These are phyloP conservation scores for Abrus pulchellus DNA, from an alignment of 306 rosid genomes.

Conservation along the genomic window DNA sequence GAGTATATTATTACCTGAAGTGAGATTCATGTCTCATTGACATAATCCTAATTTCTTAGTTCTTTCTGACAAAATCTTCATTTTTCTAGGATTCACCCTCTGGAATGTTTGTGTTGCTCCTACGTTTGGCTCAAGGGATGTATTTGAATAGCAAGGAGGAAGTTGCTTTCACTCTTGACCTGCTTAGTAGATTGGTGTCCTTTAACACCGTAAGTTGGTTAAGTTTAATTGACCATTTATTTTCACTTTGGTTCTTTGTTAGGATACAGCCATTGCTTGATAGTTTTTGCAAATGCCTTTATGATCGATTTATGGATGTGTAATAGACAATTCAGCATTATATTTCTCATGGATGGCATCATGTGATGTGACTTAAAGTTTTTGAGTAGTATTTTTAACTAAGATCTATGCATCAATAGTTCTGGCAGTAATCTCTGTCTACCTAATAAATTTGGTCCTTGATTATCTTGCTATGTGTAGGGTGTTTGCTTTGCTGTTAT, in stretches of 20 bases:
- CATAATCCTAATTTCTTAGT: slow-evolving; percentile 38
- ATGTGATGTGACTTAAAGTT: slow-evolving; percentile 12
- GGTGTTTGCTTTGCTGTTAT: slow-evolving; percentile 77
- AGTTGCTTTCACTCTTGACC: slow-evolving; percentile 75
- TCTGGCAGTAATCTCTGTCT: slow-evolving; percentile 30
- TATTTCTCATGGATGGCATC: slow-evolving; percentile 38
- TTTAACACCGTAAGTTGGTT: slow-evolving; percentile 73
- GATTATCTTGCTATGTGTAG: slow-evolving; percentile 54
- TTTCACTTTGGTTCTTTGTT: slow-evolving; percentile 31
- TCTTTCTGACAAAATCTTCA: slow-evolving; percentile 46
- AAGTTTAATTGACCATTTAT: slow-evolving; percentile 46
- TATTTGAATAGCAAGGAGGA: slow-evolving; percentile 69
- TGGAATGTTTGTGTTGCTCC: slow-evolving; percentile 78
- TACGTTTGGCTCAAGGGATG: slow-evolving; percentile 80
- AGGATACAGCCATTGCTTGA: slow-evolving; percentile 16
- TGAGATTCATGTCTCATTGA: slow-evolving; percentile 36
- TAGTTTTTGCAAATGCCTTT: slow-evolving; percentile 21
- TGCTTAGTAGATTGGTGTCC: slow-evolving; percentile 81
- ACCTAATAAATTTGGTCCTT: slow-evolving; percentile 28
- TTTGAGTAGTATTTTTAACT: slow-evolving; percentile 21
- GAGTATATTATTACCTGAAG: slow-evolving; percentile 24
- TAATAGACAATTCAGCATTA: background rate
- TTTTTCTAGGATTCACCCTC: slow-evolving; percentile 73
- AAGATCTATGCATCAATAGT: slow-evolving; percentile 16
- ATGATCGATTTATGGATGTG: slow-evolving; percentile 30